Base-by-base conservation (phyloP, 1,139 yeast genomes). In the Yamadazyma kanchanaburiensis region DNA sequence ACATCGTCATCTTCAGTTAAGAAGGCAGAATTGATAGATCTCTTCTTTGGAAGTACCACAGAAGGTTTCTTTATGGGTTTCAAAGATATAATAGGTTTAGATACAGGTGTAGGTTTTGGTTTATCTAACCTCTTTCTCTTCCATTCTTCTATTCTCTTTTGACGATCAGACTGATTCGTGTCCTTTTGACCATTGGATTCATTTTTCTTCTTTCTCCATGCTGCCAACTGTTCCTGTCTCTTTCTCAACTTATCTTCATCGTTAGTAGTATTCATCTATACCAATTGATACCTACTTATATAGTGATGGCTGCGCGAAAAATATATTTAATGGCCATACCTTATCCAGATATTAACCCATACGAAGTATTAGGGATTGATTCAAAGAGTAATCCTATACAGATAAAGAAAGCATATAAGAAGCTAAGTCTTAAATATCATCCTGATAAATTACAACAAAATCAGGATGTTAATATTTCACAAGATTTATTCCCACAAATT, bases 331-430 rank as follows among this genome's bases (percentile, higher is more conserved):
- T 61, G 68, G 60, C 61, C 12, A 38, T 58, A 6, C 74, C 77
- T 25, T 73, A 64, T 39, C 73, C 73, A 8, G 79, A 77, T 37
- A 56, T 80, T 10, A 77, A 86, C 42, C 91, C 91, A 0, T 87
- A 87, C 50, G 75, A 65, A 33, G 69, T 67, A 1, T 64, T 87
- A 15, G 73, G 63, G 12, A 70, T 76, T 2, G 46, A 48, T 2
- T 44, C 39, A 15, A 48, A 53, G 2, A 66, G 77, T 2, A 55
- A 76, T 2, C 75, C 74, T 1, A 57, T 71, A 1, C 80, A 72
- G 12, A 72, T 87, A 44, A 84, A 81, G 49, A 77, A 73, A 47
- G 76, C 88, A 0, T 87, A 87, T 54, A 76, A 88, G 44, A 75
- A 73, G 39, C 60, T 76, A 24, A 86, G 94, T 43, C 65, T 87